Base-by-base conservation (phyloP, 257 asterid genomes). In the Hygrophila difformis region DNA sequence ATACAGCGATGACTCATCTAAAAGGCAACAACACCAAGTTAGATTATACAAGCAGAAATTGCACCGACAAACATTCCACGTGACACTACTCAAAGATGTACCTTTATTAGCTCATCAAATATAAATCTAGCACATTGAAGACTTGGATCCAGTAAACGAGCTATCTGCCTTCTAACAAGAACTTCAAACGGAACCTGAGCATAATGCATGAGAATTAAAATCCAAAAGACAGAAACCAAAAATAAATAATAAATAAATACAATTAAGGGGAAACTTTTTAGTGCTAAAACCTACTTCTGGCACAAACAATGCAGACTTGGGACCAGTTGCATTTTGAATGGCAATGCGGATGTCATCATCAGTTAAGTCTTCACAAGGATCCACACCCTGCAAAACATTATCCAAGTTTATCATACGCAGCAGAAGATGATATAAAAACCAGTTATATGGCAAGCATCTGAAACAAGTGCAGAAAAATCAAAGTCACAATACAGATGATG, bases 141-240 rank as follows among this genome's bases (percentile, higher is more conserved):
- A 73, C 97, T 87, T 21, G 97, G 99, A 63, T 91, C 97, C 85
- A 75, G 66, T 51, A 91, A 62, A 6, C 95, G 92, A 49, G 94
- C 84, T 29, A 91, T 86, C 69, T 91, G 93, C 51, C 81, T 83
- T 59, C 87, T 77, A 45, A 83, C 60, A 66, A 91, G 94, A 75
- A 83, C 91, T 69, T 91, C 99, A 73, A 91, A 91, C 33, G 99
- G 96, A 42, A 80, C 94, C 98, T 85, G n/a, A n/a, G 40, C 64
- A 72, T 11, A 44, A n/a, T n/a, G n/a, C n/a, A n/a, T n/a, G n/a
- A n/a, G n/a, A n/a, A n/a, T n/a, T n/a, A n/a, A n/a, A n/a, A n/a
- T n/a, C n/a, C 47, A n/a, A n/a, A n/a, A n/a, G n/a, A n/a, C n/a
- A n/a, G n/a, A n/a, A n/a, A n/a, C n/a, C n/a, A n/a, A n/a, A 12